A percentile compares a stretch with the other conserved stretches of the same genome.
These are phyloP conservation scores for Singerocomus rubriflavus DNA, from an alignment of 1,284 basidiomycete species.

Conservation along the genomic window DNA sequence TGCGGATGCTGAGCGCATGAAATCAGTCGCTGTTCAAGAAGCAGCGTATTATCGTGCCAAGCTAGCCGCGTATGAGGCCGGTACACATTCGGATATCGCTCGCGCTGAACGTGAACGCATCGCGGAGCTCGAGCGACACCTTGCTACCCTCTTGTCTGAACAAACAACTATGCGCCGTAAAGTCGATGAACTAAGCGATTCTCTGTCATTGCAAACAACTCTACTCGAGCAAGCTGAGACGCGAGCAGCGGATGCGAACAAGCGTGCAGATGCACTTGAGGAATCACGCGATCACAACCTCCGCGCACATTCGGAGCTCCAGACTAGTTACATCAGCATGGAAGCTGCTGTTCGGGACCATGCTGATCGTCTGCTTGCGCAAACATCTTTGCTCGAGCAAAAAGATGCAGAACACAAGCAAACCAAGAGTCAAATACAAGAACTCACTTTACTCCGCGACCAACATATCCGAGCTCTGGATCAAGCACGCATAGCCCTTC, in stretches of 20 bases:
- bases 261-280: slow-evolving; percentile 82
- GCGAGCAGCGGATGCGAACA: slow-evolving; percentile 74
- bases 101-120: slow-evolving; percentile 82
- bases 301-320: slow-evolving; percentile 73
- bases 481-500: slow-evolving; percentile 78
- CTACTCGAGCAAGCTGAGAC: slow-evolving; percentile 80
- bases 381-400: slow-evolving; percentile 76
- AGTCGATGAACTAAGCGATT: slow-evolving; percentile 70
- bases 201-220: slow-evolving; percentile 72
- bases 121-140: slow-evolving; percentile 75
- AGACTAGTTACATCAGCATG: slow-evolving; percentile 58
- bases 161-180: slow-evolving; percentile 68
- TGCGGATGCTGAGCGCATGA: slow-evolving; percentile 77
- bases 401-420: slow-evolving; percentile 77
- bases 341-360: slow-evolving; percentile 80
- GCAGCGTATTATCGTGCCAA: slow-evolving; percentile 97
- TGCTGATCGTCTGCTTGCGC: slow-evolving; percentile 69
- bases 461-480: slow-evolving; percentile 86
- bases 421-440: slow-evolving; percentile 68
- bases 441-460: slow-evolving; percentile 65
- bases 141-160: slow-evolving; percentile 66
- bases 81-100: slow-evolving; percentile 60
- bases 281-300: slow-evolving; percentile 70
- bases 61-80: slow-evolving; percentile 79
- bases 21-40: slow-evolving; percentile 85